Percentiles rank a stretch among this genome's conserved stretches.
Conservation (phyloP, 148 eudicot genomes). For the Rhododendron vialii region DNA sequence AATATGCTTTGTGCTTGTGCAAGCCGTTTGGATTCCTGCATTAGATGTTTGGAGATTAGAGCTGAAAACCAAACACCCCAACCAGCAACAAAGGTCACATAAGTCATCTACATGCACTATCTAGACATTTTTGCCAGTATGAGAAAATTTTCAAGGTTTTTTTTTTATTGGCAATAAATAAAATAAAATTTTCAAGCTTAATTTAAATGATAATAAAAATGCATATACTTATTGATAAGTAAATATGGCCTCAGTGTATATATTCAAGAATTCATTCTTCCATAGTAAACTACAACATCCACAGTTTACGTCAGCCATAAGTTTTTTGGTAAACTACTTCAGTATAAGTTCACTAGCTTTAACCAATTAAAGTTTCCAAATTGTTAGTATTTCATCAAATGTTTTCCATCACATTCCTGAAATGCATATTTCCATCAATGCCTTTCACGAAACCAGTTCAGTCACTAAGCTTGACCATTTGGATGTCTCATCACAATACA, state of each 20-base stretch:
- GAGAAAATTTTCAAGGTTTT: neutral
- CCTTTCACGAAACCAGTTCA: neutral
- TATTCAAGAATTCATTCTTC: neutral
- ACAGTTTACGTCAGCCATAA: neutral
- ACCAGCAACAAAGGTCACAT: neutral
- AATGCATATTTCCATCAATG: neutral
- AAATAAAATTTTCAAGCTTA: neutral
- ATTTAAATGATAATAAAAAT: neutral
- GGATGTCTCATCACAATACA: neutral
- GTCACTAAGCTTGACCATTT: neutral
- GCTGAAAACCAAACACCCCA: neutral
- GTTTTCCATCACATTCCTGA: neutral
- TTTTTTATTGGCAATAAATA: neutral
- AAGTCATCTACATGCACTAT: neutral
- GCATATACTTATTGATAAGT: no score
- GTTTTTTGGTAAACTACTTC: no score
- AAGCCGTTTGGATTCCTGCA: slow-evolving; percentile 61
- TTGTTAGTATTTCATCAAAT: neutral
- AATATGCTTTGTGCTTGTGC: slow-evolving; percentile 55
- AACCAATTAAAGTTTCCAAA: neutral
- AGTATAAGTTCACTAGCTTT: neutral
- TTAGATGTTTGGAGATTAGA: slow-evolving; percentile 1
- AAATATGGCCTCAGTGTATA: neutral
- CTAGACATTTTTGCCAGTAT: neutral
- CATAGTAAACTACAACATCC: neutral